Conservation (phyloP, 2,329 filamentous ascomycete genomes). For the Fusarium xylarioides region DNA sequence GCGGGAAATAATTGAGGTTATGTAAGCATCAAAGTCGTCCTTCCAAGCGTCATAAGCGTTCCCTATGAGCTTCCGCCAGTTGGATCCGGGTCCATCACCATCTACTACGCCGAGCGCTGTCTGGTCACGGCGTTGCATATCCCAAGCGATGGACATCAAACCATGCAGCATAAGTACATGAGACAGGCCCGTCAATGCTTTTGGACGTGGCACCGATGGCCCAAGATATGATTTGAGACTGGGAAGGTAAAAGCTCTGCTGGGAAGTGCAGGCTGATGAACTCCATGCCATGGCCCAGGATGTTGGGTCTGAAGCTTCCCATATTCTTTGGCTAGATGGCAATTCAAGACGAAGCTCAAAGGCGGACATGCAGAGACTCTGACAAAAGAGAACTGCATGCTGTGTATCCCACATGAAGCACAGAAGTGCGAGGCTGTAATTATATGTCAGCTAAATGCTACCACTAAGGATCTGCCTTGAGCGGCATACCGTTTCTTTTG, state of each 20-base stretch:
- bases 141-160: slow-evolving; percentile 70
- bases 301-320: slow-evolving; percentile 65
- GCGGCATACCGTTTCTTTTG: background rate
- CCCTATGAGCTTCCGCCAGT: background rate
- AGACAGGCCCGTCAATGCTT: slow-evolving; percentile 52
- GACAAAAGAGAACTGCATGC: slow-evolving; percentile 71
- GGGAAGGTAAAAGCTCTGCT: background rate
- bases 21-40: background rate
- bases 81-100: background rate
- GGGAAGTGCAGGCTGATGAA: background rate
- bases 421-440: slow-evolving; percentile 56
- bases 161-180: slow-evolving; percentile 66
- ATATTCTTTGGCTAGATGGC: slow-evolving; percentile 63
- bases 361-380: slow-evolving; percentile 72
- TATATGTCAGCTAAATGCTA: background rate
- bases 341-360: slow-evolving; percentile 67
- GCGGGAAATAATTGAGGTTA: background rate
- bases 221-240: slow-evolving; percentile 2
- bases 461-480: accelerated
- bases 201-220: background rate
- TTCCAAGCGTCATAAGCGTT: background rate
- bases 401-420: slow-evolving; percentile 75
- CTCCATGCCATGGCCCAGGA: slow-evolving; percentile 55
- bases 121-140: slow-evolving; percentile 69
- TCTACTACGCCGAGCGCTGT: slow-evolving; percentile 57